Base-by-base conservation (phyloP, 176 grass and related monocot species). In the Oryza meridionalis region DNA sequence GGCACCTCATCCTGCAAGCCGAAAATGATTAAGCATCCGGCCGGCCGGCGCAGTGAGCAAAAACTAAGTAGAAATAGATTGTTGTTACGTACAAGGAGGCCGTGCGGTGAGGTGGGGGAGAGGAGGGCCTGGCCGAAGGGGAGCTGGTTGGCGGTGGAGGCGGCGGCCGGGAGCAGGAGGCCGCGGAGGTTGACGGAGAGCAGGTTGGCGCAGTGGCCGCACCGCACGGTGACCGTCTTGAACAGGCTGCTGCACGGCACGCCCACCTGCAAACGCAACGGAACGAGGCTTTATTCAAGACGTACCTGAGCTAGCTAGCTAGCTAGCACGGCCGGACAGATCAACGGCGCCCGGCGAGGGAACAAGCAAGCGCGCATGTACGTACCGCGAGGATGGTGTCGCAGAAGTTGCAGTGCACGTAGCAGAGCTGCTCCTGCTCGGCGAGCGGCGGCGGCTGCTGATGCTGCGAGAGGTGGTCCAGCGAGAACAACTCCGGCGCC, bases 401-500 rank as follows among this genome's bases (percentile, higher is more conserved):
- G 88, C 97, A 99, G 81, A 92, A 94, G 84, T 89, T 96, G 91
- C 97, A 99, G 91, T 99, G 85, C 73, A 99, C 97, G 91, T 96
- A 99, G 97, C 97, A 99, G 88, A 99, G 91, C 75, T 96, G 97
- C 93, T 96, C 97, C 72, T 99, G 90, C 97, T 99, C 97, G 81
- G 89, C 78, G 14, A 85, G 70, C 38, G 78, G 76, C 64, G 53
- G 67, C 83, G 13, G 73, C 74, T 58, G 87, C 24, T 43, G 62
- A 7, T 2, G 80, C 21, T 62, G 58, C 19, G 53, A 44, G 88
- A 91, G 79, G 80, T 94, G 88, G 78, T 96, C 93, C 65, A 89
- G 21, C 43, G 86, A 88, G 94, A 96, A 92, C 78, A 76, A 81
- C 81, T 87, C 86, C 76, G 96, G 79, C 71, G 81, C 86, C 37